phyloP scores from a whole-genome alignment of 2,329 filamentous ascomycete species.

The Pleoardoris graminearum region DNA sequence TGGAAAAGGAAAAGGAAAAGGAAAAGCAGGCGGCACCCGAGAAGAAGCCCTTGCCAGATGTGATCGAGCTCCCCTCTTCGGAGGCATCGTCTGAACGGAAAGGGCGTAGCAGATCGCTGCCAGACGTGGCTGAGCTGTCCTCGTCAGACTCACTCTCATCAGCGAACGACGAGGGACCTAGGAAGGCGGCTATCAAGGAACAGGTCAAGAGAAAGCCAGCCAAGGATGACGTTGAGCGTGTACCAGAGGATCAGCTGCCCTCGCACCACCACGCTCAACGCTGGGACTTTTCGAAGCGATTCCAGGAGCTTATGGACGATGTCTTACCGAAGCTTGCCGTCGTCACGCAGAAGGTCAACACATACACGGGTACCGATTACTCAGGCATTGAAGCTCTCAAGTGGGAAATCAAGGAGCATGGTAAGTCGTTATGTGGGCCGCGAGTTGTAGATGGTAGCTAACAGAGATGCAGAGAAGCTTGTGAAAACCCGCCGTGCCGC shows the following conservation, averaged over 20 bases:
- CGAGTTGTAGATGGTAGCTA: neutral
- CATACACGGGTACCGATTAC: slow-evolving; percentile 84
- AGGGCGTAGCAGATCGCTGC: neutral
- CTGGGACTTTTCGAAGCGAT: slow-evolving; percentile 62
- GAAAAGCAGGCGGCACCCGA: neutral
- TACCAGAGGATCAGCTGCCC: slow-evolving; percentile 51
- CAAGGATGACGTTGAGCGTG: slow-evolving; percentile 35
- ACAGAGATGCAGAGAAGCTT: slow-evolving; percentile 50
- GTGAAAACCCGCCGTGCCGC: slow-evolving; percentile 63
- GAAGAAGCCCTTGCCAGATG: neutral
- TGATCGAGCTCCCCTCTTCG: neutral
- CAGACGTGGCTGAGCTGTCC: neutral
- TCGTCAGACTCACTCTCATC: slow-evolving; percentile 2
- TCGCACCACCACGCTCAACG: slow-evolving; percentile 58
- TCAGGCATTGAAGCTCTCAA: slow-evolving; percentile 87
- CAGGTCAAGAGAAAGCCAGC: slow-evolving; percentile 13
- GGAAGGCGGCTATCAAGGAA: slow-evolving; percentile 11
- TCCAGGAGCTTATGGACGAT: slow-evolving; percentile 82
- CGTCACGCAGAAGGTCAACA: slow-evolving; percentile 87
- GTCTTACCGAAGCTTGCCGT: slow-evolving; percentile 82
- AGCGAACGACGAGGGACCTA: slow-evolving; percentile 7
- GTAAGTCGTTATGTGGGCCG: slow-evolving; percentile 40
- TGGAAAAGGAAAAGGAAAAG: neutral
- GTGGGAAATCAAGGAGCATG: slow-evolving; percentile 70
- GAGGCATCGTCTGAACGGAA: slow-evolving; percentile 3